Conservation (phyloP, 31 red algal species). For the Porphyra umbilicalis region DNA sequence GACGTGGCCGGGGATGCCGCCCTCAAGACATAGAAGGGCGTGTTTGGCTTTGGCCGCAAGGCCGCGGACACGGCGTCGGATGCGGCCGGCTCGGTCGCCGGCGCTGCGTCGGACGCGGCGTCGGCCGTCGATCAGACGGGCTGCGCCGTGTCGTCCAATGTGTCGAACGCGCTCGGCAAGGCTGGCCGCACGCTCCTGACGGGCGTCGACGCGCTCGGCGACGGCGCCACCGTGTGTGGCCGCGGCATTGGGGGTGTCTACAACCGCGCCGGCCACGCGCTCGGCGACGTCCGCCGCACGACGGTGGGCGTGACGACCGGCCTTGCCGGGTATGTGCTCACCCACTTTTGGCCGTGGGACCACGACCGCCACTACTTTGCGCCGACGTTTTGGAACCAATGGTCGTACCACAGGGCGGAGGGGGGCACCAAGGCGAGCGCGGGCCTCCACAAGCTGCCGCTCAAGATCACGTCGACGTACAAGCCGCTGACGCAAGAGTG, state of each 20-base stretch:
- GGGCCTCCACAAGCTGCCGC: not conserved
- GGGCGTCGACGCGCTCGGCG: not conserved
- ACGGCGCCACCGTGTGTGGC: not conserved
- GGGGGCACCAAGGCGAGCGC: conserved; percentile 22
- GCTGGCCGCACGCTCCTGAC: not conserved
- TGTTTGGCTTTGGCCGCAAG: not conserved
- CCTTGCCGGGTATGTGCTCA: not conserved
- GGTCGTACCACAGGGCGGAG: not conserved
- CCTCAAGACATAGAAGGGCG: not conserved
- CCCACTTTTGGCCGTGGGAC: conserved; percentile 31
- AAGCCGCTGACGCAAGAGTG: conserved; percentile 45
- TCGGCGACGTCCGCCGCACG: not conserved
- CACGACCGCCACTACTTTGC: conserved; percentile 58
- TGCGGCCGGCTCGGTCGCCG: not conserved
- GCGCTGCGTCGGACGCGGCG: not conserved
- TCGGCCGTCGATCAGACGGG: not conserved
- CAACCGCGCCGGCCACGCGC: not conserved
- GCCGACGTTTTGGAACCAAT: conserved; percentile 15
- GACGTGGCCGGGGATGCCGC: not conserved
- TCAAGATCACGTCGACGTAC: conserved; percentile 42
- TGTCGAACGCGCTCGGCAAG: not conserved
- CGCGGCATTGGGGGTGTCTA: not conserved
- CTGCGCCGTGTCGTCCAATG: not conserved
- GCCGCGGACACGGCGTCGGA: not conserved
- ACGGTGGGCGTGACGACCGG: not conserved